These are phyloP conservation scores for Boletus sensibilis DNA, from an alignment of 768 basidiomycete species.

Conservation along the genomic window DNA sequence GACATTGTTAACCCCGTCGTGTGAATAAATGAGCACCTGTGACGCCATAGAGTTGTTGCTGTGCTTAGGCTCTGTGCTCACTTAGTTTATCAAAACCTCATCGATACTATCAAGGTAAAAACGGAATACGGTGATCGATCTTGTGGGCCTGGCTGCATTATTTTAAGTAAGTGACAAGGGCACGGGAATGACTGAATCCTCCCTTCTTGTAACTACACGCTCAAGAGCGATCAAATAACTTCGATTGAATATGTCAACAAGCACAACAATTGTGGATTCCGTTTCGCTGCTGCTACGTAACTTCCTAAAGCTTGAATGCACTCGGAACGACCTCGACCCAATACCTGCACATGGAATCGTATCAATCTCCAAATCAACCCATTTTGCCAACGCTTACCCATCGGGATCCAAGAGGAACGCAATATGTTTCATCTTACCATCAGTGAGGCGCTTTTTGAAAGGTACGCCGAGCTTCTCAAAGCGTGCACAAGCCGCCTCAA, in stretches of 20 bases:
- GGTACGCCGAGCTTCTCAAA: conserved; percentile 77
- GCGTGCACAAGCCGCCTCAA: conserved; percentile 78
- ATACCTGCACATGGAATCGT: conserved; percentile 39
- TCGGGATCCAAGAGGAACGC: conserved; percentile 87
- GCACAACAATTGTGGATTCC: neutral
- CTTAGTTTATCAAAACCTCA: too few relatives aligned
- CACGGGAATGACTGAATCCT: neutral
- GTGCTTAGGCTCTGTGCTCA: too few relatives aligned
- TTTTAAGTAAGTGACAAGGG: neutral
- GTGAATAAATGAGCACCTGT: too few relatives aligned
- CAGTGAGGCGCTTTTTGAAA: conserved; percentile 85
- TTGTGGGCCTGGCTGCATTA: neutral
- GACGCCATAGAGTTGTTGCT: too few relatives aligned
- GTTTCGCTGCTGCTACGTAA: neutral
- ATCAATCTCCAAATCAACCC: neutral
- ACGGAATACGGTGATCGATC: neutral
- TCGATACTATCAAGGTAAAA: too few relatives aligned
- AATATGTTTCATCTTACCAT: conserved; percentile 83
- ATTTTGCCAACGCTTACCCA: conserved; percentile 46
- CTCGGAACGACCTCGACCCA: conserved; percentile 58
- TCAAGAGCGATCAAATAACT: conserved; percentile 1
- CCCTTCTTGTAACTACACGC: neutral
- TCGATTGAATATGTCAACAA: conserved; percentile 2
- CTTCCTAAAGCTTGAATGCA: conserved; percentile 23
- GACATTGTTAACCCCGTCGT: too few relatives aligned